phyloP scores from a whole-genome alignment of 192 early-diverging fungal genomes.

The Glomus cerebriforme region DNA sequence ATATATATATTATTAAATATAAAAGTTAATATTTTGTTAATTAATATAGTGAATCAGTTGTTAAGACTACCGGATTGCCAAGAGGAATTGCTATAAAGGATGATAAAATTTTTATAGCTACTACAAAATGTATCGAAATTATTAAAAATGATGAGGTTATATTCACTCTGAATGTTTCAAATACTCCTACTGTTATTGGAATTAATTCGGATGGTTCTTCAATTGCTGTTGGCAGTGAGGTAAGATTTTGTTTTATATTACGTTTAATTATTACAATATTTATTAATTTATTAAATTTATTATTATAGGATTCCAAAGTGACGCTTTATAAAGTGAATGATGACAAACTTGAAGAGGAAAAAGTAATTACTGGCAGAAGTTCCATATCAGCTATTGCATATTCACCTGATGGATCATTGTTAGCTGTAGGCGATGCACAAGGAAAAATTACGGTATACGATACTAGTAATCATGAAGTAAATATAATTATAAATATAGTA shows the following conservation, averaged over 20 bases:
- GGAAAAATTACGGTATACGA: constrained; percentile 81
- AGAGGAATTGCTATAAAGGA: constrained; percentile 53
- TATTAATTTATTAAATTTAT: not conserved
- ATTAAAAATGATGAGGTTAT: constrained; percentile 51
- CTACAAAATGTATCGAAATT: constrained; percentile 53
- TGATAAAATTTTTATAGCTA: constrained; percentile 56
- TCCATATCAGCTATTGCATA: constrained; percentile 80
- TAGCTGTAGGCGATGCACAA: constrained; percentile 80
- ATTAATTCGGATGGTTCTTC: constrained; percentile 52
- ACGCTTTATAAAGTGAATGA: constrained; percentile 61
- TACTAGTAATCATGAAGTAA: constrained; percentile 45
- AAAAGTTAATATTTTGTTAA: constrained; percentile 5
- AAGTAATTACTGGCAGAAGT: constrained; percentile 52
- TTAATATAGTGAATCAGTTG: constrained; percentile 43
- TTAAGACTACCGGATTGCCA: constrained; percentile 53
- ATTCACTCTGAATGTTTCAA: constrained; percentile 41
- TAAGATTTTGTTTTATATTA: constrained; percentile 32
- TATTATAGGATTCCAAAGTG: constrained; percentile 60
- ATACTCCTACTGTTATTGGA: constrained; percentile 54
- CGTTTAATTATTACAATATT: not conserved
- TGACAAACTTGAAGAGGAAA: constrained; percentile 37
- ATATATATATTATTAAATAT: not conserved
- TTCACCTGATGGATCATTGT: constrained; percentile 68
- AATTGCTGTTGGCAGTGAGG: constrained; percentile 70
- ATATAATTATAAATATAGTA: not conserved